Conservation (phyloP, 2,329 filamentous ascomycete species). For the Epichloe brachyelytri region DNA sequence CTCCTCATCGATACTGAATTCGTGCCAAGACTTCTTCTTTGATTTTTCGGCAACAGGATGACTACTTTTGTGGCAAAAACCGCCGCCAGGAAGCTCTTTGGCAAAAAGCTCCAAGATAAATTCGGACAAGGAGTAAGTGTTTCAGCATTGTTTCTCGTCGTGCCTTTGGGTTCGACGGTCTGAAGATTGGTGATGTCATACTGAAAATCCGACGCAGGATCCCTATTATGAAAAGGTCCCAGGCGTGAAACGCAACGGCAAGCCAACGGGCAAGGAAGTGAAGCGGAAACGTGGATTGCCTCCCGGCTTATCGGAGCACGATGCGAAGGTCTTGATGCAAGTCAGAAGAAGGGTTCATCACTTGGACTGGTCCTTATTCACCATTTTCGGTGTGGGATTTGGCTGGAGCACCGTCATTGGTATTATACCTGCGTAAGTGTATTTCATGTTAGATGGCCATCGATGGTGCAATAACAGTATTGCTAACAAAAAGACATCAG, state of each 20-base stretch:
- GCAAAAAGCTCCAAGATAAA: constrained; percentile 43
- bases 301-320: constrained; percentile 68
- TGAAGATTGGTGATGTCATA: constrained; percentile 4
- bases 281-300: constrained; percentile 78
- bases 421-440: constrained; percentile 62
- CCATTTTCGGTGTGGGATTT: constrained; percentile 66
- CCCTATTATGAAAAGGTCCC: constrained; percentile 79
- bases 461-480: not conserved
- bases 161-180: not conserved
- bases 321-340: constrained; percentile 69
- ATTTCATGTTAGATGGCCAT: not conserved
- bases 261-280: constrained; percentile 57
- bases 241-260: constrained; percentile 55
- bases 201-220: constrained; percentile 45
- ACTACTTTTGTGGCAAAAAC: constrained; percentile 38
- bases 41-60: constrained; percentile 26
- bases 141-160: not conserved
- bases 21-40: not conserved
- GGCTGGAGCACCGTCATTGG: constrained; percentile 85
- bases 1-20: not conserved
- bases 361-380: constrained; percentile 76
- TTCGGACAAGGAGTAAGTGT: constrained; percentile 40
- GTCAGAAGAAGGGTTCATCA: constrained; percentile 78
- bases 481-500: constrained; percentile 25
- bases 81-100: constrained; percentile 43